phyloP scores from a whole-genome alignment of 176 grass and related monocot genomes.

The Phragmites australis region DNA sequence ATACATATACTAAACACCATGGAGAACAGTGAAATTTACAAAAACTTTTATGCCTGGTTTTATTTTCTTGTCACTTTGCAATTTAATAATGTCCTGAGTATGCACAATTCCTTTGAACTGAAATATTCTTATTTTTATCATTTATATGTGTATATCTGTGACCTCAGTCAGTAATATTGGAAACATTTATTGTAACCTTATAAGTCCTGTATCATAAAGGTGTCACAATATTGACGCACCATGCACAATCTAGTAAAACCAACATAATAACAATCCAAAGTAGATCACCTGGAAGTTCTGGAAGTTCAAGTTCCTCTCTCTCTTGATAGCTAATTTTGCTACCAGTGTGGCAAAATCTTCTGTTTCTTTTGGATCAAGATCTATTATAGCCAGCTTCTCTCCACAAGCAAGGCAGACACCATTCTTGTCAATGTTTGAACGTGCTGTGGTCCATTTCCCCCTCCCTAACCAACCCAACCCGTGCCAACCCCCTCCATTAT shows the following conservation, averaged over 20 bases:
- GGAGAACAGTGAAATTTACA: not conserved
- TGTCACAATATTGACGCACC: not conserved
- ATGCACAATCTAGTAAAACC: slow-evolving; percentile 9
- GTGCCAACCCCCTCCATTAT: slow-evolving; percentile 80
- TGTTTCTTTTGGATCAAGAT: slow-evolving; percentile 66
- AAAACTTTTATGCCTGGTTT: not conserved
- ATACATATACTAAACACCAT: too few species aligned
- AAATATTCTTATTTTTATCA: not conserved
- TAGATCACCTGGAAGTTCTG: slow-evolving; percentile 61
- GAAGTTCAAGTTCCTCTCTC: slow-evolving; percentile 58
- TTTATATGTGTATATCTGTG: not conserved
- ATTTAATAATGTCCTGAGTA: not conserved
- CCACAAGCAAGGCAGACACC: slow-evolving; percentile 65
- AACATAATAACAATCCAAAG: not conserved
- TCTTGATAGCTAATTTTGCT: slow-evolving; percentile 51
- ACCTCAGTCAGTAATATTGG: not conserved
- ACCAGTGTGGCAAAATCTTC: slow-evolving; percentile 60
- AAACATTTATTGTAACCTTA: slow-evolving; percentile 8
- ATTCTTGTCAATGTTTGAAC: slow-evolving; percentile 35
- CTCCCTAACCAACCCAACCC: slow-evolving; percentile 67
- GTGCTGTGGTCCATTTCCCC: slow-evolving; percentile 56
- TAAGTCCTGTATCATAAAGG: not conserved
- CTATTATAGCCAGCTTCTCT: slow-evolving; percentile 61
- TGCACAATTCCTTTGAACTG: not conserved
- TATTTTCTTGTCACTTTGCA: not conserved